These are phyloP conservation scores for Cercospora nicotianae DNA, from an alignment of 2,329 filamentous ascomycete species.

Conservation along the genomic window DNA sequence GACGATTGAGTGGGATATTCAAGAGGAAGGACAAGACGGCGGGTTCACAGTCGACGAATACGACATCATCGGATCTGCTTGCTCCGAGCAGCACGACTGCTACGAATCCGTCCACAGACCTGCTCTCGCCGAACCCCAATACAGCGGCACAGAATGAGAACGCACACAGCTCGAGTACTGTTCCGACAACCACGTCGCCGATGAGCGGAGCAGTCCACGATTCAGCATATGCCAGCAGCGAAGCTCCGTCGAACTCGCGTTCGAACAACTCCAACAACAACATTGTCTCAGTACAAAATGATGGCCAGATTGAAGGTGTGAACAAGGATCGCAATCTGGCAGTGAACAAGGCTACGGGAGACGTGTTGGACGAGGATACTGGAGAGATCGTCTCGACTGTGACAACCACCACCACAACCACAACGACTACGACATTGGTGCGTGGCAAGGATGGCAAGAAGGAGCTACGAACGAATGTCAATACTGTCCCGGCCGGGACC, in stretches of 20 bases:
- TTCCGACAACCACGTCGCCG: constrained; percentile 3
- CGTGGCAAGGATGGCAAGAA: constrained; percentile 28
- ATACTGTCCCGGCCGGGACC: constrained; percentile 17
- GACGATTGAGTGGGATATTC: constrained; percentile 28
- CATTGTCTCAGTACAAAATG: constrained; percentile 32
- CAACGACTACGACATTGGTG: constrained; percentile 30
- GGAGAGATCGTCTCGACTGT: constrained; percentile 35
- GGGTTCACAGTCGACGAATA: constrained; percentile 6
- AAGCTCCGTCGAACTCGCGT: constrained; percentile 14
- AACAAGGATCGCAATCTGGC: constrained; percentile 30
- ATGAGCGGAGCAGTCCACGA: constrained; percentile 19
- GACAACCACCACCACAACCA: constrained; percentile 38
- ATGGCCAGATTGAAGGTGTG: constrained; percentile 33
- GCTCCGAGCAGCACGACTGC: constrained; percentile 5
- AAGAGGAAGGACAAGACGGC: constrained; percentile 26
- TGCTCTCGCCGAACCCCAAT: constrained; percentile 11
- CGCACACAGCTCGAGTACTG: constrained; percentile 3
- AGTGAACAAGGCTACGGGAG: constrained; percentile 33
- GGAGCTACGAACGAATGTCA: constrained; percentile 24
- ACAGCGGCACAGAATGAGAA: constrained; percentile 1
- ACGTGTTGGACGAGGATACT: constrained; percentile 36
- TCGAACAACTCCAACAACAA: constrained; percentile 19
- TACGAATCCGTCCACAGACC: constrained; percentile 12
- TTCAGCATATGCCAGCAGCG: constrained; percentile 32
- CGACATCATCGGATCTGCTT: constrained; percentile 9